Conservation (phyloP, 2,329 filamentous ascomycete genomes). For the Fusarium ramigenum region DNA sequence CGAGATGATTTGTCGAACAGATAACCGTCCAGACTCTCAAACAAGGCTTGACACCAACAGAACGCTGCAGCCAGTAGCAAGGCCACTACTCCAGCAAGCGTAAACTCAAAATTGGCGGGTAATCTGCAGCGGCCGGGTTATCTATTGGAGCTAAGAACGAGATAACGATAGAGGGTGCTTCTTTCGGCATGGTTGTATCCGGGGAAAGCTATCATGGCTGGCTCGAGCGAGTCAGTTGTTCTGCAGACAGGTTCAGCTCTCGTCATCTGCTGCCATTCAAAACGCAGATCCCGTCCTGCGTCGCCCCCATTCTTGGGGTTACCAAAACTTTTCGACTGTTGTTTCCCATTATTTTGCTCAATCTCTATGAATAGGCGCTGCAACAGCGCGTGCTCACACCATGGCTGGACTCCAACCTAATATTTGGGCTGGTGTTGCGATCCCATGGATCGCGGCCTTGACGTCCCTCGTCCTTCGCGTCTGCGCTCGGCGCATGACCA, state of each 20-base stretch:
- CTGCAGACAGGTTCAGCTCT: background rate
- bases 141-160: background rate
- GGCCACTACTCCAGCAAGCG: background rate
- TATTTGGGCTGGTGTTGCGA: slow-evolving; percentile 29
- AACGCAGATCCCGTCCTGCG: background rate
- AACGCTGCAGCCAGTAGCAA: background rate
- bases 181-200: background rate
- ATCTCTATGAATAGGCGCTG: background rate
- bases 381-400: background rate
- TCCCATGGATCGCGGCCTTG: slow-evolving; percentile 38
- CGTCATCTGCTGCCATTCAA: background rate
- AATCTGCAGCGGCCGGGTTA: background rate
- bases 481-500: slow-evolving; percentile 34
- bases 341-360: background rate
- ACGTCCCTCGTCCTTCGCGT: slow-evolving; percentile 26
- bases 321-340: background rate
- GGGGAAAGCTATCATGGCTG: background rate
- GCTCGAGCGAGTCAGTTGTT: background rate
- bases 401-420: slow-evolving; percentile 39
- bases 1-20: background rate
- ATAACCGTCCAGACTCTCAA: background rate
- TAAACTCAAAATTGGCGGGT: background rate
- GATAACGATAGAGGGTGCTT: background rate
- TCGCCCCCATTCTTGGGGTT: background rate
- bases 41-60: background rate